Base-by-base conservation (phyloP, 495 filamentous ascomycete species). In the Penicillium pulvis region DNA sequence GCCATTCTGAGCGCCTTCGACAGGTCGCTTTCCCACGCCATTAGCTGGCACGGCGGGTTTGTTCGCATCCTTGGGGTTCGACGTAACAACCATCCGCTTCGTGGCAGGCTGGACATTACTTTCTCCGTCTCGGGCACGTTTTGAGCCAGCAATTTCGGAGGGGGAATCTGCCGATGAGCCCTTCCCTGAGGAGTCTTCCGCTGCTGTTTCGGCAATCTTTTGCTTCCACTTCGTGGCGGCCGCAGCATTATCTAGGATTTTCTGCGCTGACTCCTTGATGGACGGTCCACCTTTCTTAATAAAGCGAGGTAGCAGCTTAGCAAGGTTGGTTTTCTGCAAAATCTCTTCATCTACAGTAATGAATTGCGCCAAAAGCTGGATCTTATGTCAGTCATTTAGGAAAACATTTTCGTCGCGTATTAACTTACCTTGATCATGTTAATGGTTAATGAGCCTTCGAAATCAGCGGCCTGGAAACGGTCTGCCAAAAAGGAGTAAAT, bases 321-420 rank as follows among this genome's bases (percentile, higher is more conserved):
- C 77, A 41, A 94, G 75, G 61, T 92, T 93, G 19, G 85, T 84
- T 56, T 82, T 86, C 52, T 84, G 79, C 20, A 90, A 75, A 6
- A 85, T 61, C 19, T 84, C 82, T 53, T 83, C 81, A 52, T 84
- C 85, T 70, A 90, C 79, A 3, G 80, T 88, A 10, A 83, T 78
- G 63, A 90, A 88, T 10, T 78, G 77, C 1, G 82, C 73, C 59
- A 93, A 75, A 28, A 93, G 72, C 80, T 87, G 53, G 8, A 61
- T 53, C 28, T 17, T 23, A 50, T 61, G 52, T 48, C 19, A 46
- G 46, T 30, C 28, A 28, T 28, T 20, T 23, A 7, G 20, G 36
- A 30, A 4, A 31, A 36, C 20, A 23, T n/a, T 16, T 42, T 1
- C 30, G 43, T 41, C 24, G 46, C 42, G 26, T 16, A 54, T 4